Conservation (phyloP, 2,329 filamentous ascomycete species). For the Claviceps spartinae region DNA sequence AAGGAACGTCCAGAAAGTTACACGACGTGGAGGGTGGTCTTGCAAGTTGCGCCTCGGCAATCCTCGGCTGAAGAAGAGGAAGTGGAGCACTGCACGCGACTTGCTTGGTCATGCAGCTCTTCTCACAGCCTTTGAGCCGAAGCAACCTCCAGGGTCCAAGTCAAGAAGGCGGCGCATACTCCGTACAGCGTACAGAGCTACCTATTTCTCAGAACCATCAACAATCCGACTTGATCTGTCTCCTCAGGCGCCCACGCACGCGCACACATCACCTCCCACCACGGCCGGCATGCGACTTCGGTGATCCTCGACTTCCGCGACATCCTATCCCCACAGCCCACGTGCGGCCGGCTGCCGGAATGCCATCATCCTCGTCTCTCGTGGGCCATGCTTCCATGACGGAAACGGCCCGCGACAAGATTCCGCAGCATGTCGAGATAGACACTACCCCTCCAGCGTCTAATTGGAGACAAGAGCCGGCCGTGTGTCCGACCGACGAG, state of each 20-base stretch:
- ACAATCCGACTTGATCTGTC: neutral
- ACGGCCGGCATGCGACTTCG: constrained; percentile 6
- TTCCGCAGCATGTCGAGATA: constrained; percentile 15
- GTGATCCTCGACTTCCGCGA: constrained; percentile 10
- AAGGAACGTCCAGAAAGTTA: no score
- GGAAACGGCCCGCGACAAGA: constrained; percentile 28
- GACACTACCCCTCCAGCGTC: constrained; percentile 8
- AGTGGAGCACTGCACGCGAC: neutral
- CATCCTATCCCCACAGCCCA: neutral
- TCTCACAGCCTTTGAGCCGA: neutral
- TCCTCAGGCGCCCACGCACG: neutral
- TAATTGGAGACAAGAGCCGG: constrained; percentile 18
- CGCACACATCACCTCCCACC: neutral
- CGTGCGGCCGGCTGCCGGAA: constrained; percentile 20
- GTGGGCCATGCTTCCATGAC: constrained; percentile 46
- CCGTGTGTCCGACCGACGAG: constrained; percentile 37
- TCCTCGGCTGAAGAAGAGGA: constrained; percentile 8
- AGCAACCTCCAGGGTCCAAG: neutral
- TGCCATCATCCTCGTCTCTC: constrained; percentile 41
- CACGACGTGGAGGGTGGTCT: no score
- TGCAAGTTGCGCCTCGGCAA: constrained; percentile 4
- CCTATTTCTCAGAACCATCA: neutral
- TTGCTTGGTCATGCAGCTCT: neutral
- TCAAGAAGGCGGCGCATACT: no score
- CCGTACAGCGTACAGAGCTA: no score